Percentiles rank a stretch among this genome's conserved stretches.
Conservation (phyloP, 2,329 filamentous ascomycete species). For the Pyrenophora graminea region DNA sequence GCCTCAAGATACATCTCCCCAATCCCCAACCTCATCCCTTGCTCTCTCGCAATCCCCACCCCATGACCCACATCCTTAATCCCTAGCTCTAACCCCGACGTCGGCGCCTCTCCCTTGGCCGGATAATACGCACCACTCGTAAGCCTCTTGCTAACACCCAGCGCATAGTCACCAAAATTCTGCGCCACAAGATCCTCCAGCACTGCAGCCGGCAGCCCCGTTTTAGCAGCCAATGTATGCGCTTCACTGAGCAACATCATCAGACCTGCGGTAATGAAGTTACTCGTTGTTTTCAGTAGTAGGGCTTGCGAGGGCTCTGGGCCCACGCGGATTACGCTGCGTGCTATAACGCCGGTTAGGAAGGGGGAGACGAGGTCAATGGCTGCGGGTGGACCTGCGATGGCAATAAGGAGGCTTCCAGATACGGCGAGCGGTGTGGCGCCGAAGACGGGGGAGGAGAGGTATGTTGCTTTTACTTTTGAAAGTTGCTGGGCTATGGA, state of each 20-base stretch:
- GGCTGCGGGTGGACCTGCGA: slow-evolving; percentile 49
- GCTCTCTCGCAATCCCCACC: slow-evolving; percentile 49
- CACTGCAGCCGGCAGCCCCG: slow-evolving; percentile 46
- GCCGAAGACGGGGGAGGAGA: slow-evolving; percentile 57
- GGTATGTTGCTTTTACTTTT: slow-evolving; percentile 40
- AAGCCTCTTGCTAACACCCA: slow-evolving; percentile 32
- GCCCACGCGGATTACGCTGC: slow-evolving; percentile 51
- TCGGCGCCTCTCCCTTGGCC: slow-evolving; percentile 43
- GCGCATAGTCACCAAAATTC: slow-evolving; percentile 37
- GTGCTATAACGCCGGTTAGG: slow-evolving; percentile 48
- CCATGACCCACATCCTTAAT: slow-evolving; percentile 60
- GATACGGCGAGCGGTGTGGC: slow-evolving; percentile 55
- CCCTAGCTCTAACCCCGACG: slow-evolving; percentile 56
- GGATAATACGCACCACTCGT: slow-evolving; percentile 36
- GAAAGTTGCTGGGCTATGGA: slow-evolving; percentile 35
- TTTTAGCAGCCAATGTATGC: slow-evolving; percentile 55
- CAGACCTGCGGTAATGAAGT: slow-evolving; percentile 56
- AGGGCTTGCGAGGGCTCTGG: slow-evolving; percentile 51
- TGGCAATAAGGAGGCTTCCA: slow-evolving; percentile 53
- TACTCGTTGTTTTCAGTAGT: slow-evolving; percentile 56
- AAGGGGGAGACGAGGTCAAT: slow-evolving; percentile 46
- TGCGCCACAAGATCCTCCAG: slow-evolving; percentile 51
- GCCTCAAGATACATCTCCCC: slow-evolving; percentile 52
- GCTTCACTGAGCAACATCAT: slow-evolving; percentile 57
- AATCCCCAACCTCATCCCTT: slow-evolving; percentile 48